phyloP scores from a whole-genome alignment of 2,329 filamentous ascomycete genomes.

The Xylariaceae sp. region DNA sequence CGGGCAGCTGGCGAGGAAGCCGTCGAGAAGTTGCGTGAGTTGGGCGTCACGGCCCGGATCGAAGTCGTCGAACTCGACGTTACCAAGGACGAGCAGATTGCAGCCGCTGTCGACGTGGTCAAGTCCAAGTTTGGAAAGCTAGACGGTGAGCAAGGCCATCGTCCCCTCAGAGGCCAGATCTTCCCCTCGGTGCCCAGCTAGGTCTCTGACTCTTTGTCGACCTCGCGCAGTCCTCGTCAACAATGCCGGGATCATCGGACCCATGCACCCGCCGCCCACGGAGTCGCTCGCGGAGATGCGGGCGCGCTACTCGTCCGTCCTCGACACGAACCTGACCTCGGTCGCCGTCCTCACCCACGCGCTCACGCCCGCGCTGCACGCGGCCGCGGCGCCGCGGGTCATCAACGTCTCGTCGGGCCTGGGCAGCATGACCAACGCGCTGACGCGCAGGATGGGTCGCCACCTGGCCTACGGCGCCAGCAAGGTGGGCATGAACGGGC shows the following conservation, averaged over 20 bases:
- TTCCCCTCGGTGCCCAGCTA: too few species aligned
- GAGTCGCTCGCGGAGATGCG: slow-evolving; percentile 1
- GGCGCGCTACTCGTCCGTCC: slow-evolving; percentile 1
- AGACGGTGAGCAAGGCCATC: slow-evolving; percentile 1
- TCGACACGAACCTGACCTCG: slow-evolving; percentile 3
- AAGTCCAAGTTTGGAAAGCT: slow-evolving; percentile 2
- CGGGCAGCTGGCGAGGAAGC: slow-evolving; percentile 2
- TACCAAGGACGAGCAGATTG: slow-evolving; percentile 5
- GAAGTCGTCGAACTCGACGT: slow-evolving; percentile 7
- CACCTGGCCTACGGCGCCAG: slow-evolving; percentile 1
- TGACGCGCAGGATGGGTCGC: slow-evolving; percentile 3
- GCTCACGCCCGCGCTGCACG: slow-evolving; percentile 1
- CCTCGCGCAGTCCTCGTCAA: slow-evolving; percentile 3
- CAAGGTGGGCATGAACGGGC: slow-evolving; percentile 6
- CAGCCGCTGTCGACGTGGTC: slow-evolving; percentile 1
- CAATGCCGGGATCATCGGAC: slow-evolving; percentile 4
- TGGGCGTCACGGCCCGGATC: slow-evolving; percentile 2
- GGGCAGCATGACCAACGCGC: slow-evolving; percentile 2
- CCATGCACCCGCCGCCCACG: neutral
- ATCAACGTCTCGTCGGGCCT: slow-evolving; percentile 6
- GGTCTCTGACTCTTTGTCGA: neutral
- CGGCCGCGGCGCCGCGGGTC: slow-evolving; percentile 3
- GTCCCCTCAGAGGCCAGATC: neutral
- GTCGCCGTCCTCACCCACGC: slow-evolving; percentile 3
- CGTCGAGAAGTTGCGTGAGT: neutral